These are phyloP conservation scores for Penicillium fuscoglaucum DNA, from an alignment of 2,329 filamentous ascomycete genomes.

Conservation along the genomic window DNA sequence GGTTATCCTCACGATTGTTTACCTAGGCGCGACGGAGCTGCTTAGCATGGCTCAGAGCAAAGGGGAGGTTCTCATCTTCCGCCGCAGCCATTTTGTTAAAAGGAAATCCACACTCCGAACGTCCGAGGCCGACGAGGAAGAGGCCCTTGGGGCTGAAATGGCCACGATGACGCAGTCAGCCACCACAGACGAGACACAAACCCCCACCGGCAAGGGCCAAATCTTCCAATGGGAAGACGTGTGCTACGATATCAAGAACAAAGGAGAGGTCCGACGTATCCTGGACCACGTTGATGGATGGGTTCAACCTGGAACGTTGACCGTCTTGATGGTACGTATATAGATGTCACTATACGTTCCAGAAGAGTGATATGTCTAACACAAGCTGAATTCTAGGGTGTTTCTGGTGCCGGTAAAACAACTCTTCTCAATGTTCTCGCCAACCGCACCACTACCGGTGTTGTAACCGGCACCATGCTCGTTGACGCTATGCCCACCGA, in stretches of 20 bases:
- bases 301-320: slow-evolving; percentile 85
- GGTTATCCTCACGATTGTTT: background rate
- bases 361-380: background rate
- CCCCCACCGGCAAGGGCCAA: slow-evolving; percentile 27
- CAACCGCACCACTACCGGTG: slow-evolving; percentile 77
- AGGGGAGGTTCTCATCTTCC: background rate
- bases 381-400: slow-evolving; percentile 48
- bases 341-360: slow-evolving; percentile 12
- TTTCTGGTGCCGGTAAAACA: slow-evolving; percentile 85
- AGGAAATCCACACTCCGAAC: background rate
- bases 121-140: background rate
- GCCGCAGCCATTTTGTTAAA: background rate
- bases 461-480: slow-evolving; percentile 79
- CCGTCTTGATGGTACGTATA: slow-evolving; percentile 68
- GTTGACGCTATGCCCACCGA: slow-evolving; percentile 71
- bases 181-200: background rate
- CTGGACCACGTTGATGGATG: slow-evolving; percentile 81
- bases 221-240: slow-evolving; percentile 81
- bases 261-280: slow-evolving; percentile 68
- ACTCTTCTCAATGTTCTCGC: slow-evolving; percentile 82
- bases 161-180: background rate
- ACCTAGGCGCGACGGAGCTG: background rate
- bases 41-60: background rate
- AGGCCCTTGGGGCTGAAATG: background rate
- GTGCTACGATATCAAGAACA: slow-evolving; percentile 75